A percentile compares a stretch with the other conserved stretches of the same genome.
phyloP scores from a whole-genome alignment of 306 rosid species.

The Sophora flavescens region DNA sequence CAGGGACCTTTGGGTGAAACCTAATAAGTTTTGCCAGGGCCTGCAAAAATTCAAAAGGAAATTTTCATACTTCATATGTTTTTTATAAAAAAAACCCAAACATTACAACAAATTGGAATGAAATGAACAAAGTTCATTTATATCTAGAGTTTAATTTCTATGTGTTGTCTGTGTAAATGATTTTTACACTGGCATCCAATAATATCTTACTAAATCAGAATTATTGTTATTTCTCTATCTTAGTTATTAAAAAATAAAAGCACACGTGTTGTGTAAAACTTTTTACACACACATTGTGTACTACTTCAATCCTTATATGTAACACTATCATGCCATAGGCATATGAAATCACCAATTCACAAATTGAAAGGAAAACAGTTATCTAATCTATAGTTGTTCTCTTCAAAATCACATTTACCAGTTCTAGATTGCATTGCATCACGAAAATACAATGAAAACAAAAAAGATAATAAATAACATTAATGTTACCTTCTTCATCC shows the following conservation, averaged over 20 bases:
- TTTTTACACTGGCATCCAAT: too few relatives aligned
- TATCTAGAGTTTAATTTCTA: too few relatives aligned
- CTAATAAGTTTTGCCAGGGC: slow-evolving; percentile 77
- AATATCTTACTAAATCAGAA: too few relatives aligned
- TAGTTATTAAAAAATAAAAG: too few relatives aligned
- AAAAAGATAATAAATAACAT: background rate
- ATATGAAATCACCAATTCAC: background rate
- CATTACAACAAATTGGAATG: background rate
- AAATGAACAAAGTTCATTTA: background rate
- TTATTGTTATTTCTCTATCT: too few relatives aligned
- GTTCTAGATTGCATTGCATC: background rate
- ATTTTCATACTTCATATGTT: background rate
- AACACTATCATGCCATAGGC: too few relatives aligned
- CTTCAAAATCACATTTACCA: background rate
- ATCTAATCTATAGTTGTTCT: background rate
- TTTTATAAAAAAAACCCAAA: background rate
- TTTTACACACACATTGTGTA: too few relatives aligned
- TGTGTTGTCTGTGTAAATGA: too few relatives aligned
- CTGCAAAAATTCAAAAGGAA: slow-evolving; percentile 47
- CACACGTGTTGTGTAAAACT: too few relatives aligned
- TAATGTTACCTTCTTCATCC: slow-evolving; percentile 76
- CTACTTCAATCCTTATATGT: too few relatives aligned
- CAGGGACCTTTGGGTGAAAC: slow-evolving; percentile 89
- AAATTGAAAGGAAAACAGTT: background rate
- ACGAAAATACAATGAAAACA: background rate